phyloP scores from a whole-genome alignment of 2,329 filamentous ascomycete genomes.

The Colletotrichum australisinense region DNA sequence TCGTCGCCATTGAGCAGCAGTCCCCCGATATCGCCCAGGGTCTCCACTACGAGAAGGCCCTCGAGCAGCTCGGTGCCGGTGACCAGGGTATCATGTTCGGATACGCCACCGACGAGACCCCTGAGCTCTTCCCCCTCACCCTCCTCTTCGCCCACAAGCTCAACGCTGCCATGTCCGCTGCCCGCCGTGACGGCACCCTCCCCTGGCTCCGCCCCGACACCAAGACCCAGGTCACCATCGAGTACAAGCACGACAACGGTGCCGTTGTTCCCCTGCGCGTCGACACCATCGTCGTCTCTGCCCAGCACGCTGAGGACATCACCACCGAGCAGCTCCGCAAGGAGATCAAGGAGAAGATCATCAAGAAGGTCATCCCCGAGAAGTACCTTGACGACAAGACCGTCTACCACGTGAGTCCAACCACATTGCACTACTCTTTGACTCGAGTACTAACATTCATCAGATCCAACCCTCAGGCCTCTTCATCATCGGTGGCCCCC shows the following conservation, averaged over 20 bases:
- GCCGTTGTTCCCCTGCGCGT: constrained; percentile 93
- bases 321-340: constrained; percentile 92
- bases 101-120: constrained; percentile 99
- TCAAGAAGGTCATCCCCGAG: constrained; percentile 92
- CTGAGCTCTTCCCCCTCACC: constrained; percentile 95
- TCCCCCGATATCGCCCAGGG: constrained; percentile 99
- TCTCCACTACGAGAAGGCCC: constrained; percentile 96
- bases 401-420: constrained; percentile 84
- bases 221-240: constrained; percentile 99
- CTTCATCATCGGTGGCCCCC: constrained; percentile 99
- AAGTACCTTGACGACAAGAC: constrained; percentile 94
- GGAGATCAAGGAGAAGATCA: constrained; percentile 97
- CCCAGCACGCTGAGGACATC: constrained; percentile 91
- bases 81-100: constrained; percentile 99
- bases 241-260: constrained; percentile 97
- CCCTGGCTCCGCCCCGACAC: constrained; percentile 98
- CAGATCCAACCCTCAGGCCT: constrained; percentile 95
- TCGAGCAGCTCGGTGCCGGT: constrained; percentile 98
- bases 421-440: background rate
- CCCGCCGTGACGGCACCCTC: constrained; percentile 86
- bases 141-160: constrained; percentile 96
- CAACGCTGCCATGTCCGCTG: constrained; percentile 92
- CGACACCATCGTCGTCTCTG: constrained; percentile 96
- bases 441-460: constrained; percentile 49
- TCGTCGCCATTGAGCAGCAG: constrained; percentile 99